Evolutionary conservation across 2,329 filamentous ascomycete genomes (phyloP), one percentile per base, ranked within the genome.

Genomic region (Trichophyton schoenleinii): DNA sequence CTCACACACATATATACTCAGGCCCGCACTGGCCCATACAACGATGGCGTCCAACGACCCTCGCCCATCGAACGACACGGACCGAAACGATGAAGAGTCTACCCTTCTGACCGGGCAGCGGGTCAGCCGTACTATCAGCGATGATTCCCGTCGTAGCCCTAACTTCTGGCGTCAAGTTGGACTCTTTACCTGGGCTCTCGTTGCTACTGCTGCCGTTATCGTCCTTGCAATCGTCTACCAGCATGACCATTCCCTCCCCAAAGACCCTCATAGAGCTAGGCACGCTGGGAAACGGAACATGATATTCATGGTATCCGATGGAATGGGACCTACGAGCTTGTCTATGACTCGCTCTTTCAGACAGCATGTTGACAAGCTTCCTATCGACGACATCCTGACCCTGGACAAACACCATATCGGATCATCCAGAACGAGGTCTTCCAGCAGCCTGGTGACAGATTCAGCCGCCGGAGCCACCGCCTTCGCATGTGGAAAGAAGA

Each of bases 221-320:
- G 77, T 95, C 36, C 80, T 96, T 20, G 88, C 88, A 2, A 87
- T 94, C n/a, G 75, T 88, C 15, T 88, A 89, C 70, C 89, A 96
- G 73, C 81, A 84, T 68, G 9, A 67, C 72, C 46, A 68, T 65
- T 61, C 70, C 70, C 58, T 62, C 70, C 64, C 66, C 63, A 38
- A 64, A 64, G 9, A 68, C 66, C 62, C 67, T 61, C 63, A 65
- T 57, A 69, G 68, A 62, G 72, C 72, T 20, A 78, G 76, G 64
- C 78, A 79, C 61, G 74, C 69, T 31, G 83, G 85, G 59, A 99
- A 97, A 80, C 83, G 89, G 60, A 99, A 97, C 74, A 80, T 99
- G 60, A 87, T 99, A 68, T 97, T 99, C 79, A 99, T 99, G 94
- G 92, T 99, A 42, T 96, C 90, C 0, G 94, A 99, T 73, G 94